A percentile compares a stretch with the other conserved stretches of the same genome.
These are phyloP conservation scores for Aaosphaeria arxii DNA, from an alignment of 2,329 filamentous ascomycete species.

Conservation along the genomic window DNA sequence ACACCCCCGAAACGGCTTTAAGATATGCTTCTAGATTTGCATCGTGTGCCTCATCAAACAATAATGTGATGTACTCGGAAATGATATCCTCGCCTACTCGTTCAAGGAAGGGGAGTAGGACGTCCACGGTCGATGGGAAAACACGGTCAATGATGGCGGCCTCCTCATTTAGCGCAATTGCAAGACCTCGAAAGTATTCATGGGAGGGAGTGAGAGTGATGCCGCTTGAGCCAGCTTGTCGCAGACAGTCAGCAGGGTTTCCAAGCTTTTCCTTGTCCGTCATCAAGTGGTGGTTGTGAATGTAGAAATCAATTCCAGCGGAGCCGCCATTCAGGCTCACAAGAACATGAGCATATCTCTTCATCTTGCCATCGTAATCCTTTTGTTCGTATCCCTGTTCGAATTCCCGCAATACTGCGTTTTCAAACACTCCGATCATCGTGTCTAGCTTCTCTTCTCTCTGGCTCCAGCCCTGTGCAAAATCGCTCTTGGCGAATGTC, in stretches of 20 bases:
- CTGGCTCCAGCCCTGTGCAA: slow-evolving; percentile 67
- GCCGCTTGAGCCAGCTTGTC: slow-evolving; percentile 59
- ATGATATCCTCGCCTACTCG: slow-evolving; percentile 80
- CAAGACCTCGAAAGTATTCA: slow-evolving; percentile 73
- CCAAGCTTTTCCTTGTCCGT: slow-evolving; percentile 67
- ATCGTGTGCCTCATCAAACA: slow-evolving; percentile 85
- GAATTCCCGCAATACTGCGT: slow-evolving; percentile 85
- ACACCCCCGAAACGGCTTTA: slow-evolving; percentile 81
- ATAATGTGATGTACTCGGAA: slow-evolving; percentile 76
- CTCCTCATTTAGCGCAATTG: slow-evolving; percentile 78
- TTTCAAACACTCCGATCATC: slow-evolving; percentile 84
- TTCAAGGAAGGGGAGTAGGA: slow-evolving; percentile 76
- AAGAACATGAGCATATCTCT: slow-evolving; percentile 82
- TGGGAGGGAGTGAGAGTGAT: slow-evolving; percentile 78
- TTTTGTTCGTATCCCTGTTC: slow-evolving; percentile 86
- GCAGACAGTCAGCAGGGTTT: slow-evolving; percentile 78
- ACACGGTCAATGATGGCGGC: slow-evolving; percentile 74
- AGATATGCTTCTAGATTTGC: slow-evolving; percentile 74
- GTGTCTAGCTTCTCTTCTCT: slow-evolving; percentile 69
- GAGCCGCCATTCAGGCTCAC: slow-evolving; percentile 76
- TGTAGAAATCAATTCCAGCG: slow-evolving; percentile 77
- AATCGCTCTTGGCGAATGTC: slow-evolving; percentile 77
- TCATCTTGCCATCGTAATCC: slow-evolving; percentile 87
- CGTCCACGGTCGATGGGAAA: slow-evolving; percentile 68
- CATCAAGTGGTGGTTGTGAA: slow-evolving; percentile 85